Evolutionary conservation across 2,329 filamentous ascomycete species (phyloP).

Genomic region (Aspergillus aculeatus): DNA sequence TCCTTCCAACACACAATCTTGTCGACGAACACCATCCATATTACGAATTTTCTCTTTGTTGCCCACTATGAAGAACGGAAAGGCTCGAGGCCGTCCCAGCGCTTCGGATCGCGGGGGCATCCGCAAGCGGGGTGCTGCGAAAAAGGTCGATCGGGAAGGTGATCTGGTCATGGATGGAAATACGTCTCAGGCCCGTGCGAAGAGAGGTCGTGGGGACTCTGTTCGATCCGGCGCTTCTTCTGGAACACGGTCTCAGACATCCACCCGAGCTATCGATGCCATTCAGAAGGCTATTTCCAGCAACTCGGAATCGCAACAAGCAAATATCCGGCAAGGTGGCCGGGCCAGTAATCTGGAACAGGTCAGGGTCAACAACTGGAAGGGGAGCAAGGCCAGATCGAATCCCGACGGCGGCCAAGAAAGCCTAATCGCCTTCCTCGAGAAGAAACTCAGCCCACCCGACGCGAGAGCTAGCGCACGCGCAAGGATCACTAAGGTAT

Average conservation of each 20-base stretch:
- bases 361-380: conserved; percentile 59
- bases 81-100: conserved; percentile 30
- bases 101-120: conserved; percentile 49
- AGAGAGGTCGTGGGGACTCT: conserved; percentile 34
- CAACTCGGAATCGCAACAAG: conserved; percentile 32
- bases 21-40: conserved; percentile 9
- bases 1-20: not conserved
- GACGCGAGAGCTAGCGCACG: conserved; percentile 52
- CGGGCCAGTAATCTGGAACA: conserved; percentile 31
- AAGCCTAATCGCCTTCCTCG: conserved; percentile 66
- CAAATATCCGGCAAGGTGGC: conserved; percentile 41
- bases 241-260: conserved; percentile 23
- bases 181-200: conserved; percentile 36
- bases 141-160: conserved; percentile 58
- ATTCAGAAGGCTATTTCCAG: conserved; percentile 39
- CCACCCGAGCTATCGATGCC: conserved; percentile 34
- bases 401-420: conserved; percentile 67
- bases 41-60: not conserved
- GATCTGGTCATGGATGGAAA: conserved; percentile 59
- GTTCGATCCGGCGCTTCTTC: conserved; percentile 20
- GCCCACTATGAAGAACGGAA: conserved; percentile 34
- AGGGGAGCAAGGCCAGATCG: conserved; percentile 64
- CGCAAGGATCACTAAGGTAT: conserved; percentile 75
- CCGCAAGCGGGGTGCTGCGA: conserved; percentile 47
- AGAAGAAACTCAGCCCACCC: conserved; percentile 63